phyloP scores from a whole-genome alignment of 495 filamentous ascomycete species.

The Penicillium simplicissimum region DNA sequence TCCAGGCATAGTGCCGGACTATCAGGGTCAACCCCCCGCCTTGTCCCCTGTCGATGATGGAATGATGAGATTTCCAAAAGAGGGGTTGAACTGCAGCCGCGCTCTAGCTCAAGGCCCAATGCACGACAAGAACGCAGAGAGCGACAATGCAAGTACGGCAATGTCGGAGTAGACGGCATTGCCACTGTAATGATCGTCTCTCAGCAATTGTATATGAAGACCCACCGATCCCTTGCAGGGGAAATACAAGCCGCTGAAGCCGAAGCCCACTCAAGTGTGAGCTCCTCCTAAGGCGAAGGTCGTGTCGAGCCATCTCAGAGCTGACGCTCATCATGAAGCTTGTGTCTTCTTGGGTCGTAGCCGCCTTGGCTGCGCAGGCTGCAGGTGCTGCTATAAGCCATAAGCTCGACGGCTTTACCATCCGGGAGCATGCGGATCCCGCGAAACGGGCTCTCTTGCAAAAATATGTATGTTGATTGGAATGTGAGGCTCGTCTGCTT shows the following conservation, averaged over 20 bases:
- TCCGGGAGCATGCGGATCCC: constrained; percentile 41
- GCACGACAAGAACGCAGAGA: neutral
- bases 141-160: neutral
- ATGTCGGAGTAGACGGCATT: constrained; percentile 12
- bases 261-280: neutral
- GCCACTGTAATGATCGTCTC: constrained; percentile 2
- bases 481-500: neutral
- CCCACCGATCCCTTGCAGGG: constrained; percentile 19
- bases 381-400: constrained; percentile 40
- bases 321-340: constrained; percentile 34
- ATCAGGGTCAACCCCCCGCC: constrained; percentile 11
- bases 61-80: constrained; percentile 8
- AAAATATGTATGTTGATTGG: constrained; percentile 34
- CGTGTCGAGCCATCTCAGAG: neutral
- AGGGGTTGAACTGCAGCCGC: constrained; percentile 1
- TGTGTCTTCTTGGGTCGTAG: constrained; percentile 31
- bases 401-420: constrained; percentile 36
- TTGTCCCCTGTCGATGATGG: constrained; percentile 18
- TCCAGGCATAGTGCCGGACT: constrained; percentile 6
- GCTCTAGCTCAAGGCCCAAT: neutral
- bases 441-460: constrained; percentile 39
- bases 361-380: constrained; percentile 39
- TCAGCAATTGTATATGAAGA: constrained; percentile 18
- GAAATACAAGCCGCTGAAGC: constrained; percentile 3
- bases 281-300: neutral